Evolutionary conservation across 768 basidiomycete species (phyloP).

Genomic region (Leccinum uliginosum): DNA sequence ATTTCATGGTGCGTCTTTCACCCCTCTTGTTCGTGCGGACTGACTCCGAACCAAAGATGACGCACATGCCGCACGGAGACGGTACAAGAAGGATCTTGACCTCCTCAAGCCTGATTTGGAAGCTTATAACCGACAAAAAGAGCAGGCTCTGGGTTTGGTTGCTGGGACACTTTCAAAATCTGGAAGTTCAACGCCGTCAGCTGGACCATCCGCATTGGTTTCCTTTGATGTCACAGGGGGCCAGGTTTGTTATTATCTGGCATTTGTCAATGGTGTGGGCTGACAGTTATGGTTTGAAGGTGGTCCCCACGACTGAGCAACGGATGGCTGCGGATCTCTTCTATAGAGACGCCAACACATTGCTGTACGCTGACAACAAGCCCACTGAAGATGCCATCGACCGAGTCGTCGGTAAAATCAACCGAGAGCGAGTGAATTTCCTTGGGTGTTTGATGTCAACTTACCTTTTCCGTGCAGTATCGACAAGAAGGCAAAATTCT

Average conservation of each 20-base stretch:
- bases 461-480: conserved; percentile 44
- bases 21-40: background rate
- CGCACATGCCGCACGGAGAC: conserved; percentile 79
- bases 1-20: conserved; percentile 71
- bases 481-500: conserved; percentile 88
- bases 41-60: conserved; percentile 55
- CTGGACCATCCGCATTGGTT: conserved; percentile 37
- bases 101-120: conserved; percentile 82
- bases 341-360: conserved; percentile 90
- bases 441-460: background rate
- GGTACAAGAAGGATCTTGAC: conserved; percentile 92
- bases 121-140: conserved; percentile 87
- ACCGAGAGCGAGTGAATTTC: conserved; percentile 70
- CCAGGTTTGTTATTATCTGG: conserved; percentile 31
- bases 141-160: conserved; percentile 69
- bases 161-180: conserved; percentile 58
- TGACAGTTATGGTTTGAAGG: conserved; percentile 28
- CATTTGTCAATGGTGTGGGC: background rate
- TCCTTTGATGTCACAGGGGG: conserved; percentile 49
- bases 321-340: conserved; percentile 72
- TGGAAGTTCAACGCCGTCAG: conserved; percentile 29
- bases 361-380: conserved; percentile 93
- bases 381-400: conserved; percentile 96
- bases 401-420: conserved; percentile 85
- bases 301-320: conserved; percentile 55